Base-by-base conservation (phyloP, 2,329 filamentous ascomycete species). In the Aspergillus costaricaensis region DNA sequence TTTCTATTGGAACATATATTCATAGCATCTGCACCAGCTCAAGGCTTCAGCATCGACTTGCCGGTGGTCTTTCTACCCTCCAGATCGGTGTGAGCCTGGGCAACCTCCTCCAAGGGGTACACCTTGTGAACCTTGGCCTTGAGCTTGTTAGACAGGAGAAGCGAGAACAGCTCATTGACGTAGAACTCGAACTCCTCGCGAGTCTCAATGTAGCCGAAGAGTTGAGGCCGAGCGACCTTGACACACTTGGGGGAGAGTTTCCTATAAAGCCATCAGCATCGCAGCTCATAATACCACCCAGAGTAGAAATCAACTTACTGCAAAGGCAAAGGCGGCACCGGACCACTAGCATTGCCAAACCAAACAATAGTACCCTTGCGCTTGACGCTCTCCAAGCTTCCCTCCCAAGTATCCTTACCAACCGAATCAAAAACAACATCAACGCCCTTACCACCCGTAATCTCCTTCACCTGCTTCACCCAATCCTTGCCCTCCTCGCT, bases 351-450 rank as follows among this genome's bases (percentile, higher is more conserved):
- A 77, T 96, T 96, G 3, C 92, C 92, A 77, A 93, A 96, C 52
- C 86, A 88, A 25, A 92, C 83, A 69, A 96, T 77, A 1, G 83
- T 89, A 5, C 92, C 93, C 80, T 96, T 96, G 64, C 88, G 76
- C 67, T 88, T 90, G 57, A 94, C 82, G 67, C 87, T 85, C 65
- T 92, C 86, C 65, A 96, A 74, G 69, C 88, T 89, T 19, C 85
- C 82, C 67, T 96, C 91, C 78, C 95, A 96, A 0, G 93, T 96
- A 52, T 84, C 83, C 79, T 91, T 91, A 12, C 92, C 93, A 2
- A 96, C 91, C 5, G 91, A 90, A 73, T 96, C 92, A 72, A 92
- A 96, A 27, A 96, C 89, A 9, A 88, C 91, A 64, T 86, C 85
- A 2, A 89, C 88, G 7, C 93, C 93, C 61, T 86, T 79, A 0